Conservation (phyloP, 495 filamentous ascomycete genomes). For the Letharia lupina region DNA sequence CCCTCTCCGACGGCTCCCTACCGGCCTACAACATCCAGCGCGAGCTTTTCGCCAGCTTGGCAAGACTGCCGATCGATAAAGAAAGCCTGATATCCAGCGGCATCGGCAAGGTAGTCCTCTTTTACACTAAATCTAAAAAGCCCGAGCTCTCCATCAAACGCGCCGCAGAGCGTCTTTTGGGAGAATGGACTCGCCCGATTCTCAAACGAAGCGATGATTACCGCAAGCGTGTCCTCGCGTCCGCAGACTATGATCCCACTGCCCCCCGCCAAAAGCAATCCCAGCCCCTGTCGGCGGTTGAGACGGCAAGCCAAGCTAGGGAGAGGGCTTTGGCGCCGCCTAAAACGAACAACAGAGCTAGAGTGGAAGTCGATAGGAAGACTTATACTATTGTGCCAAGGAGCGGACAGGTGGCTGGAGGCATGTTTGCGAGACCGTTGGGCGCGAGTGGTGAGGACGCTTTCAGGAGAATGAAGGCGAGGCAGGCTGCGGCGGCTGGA, state of each 20-base stretch:
- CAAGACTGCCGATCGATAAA: slow-evolving; percentile 76
- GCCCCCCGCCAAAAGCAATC: slow-evolving; percentile 37
- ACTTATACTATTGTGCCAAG: slow-evolving; percentile 77
- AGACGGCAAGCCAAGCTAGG: slow-evolving; percentile 54
- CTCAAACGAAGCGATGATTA: slow-evolving; percentile 89
- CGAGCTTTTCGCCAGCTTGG: slow-evolving; percentile 75
- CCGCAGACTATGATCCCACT: slow-evolving; percentile 48
- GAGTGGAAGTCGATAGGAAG: slow-evolving; percentile 57
- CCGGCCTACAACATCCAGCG: slow-evolving; percentile 96
- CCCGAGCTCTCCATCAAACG: slow-evolving; percentile 84
- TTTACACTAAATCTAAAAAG: slow-evolving; percentile 91
- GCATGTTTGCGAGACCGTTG: slow-evolving; percentile 51
- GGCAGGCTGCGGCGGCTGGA: slow-evolving; percentile 48
- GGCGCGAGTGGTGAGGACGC: slow-evolving; percentile 69
- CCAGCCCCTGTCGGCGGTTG: slow-evolving; percentile 30
- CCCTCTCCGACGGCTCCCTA: slow-evolving; percentile 81
- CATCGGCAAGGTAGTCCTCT: slow-evolving; percentile 89
- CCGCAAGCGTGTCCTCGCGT: slow-evolving; percentile 59
- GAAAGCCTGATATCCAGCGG: slow-evolving; percentile 83
- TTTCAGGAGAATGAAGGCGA: slow-evolving; percentile 72
- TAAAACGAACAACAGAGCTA: slow-evolving; percentile 58
- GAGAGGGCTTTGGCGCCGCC: slow-evolving; percentile 63
- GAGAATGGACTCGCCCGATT: slow-evolving; percentile 95
- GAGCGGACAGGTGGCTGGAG: slow-evolving; percentile 44
- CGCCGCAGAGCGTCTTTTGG: slow-evolving; percentile 77